A percentile compares a stretch with the other conserved stretches of the same genome.
These are phyloP conservation scores for Oryza rufipogon DNA, from an alignment of 176 grass and related monocot genomes.

Conservation along the genomic window DNA sequence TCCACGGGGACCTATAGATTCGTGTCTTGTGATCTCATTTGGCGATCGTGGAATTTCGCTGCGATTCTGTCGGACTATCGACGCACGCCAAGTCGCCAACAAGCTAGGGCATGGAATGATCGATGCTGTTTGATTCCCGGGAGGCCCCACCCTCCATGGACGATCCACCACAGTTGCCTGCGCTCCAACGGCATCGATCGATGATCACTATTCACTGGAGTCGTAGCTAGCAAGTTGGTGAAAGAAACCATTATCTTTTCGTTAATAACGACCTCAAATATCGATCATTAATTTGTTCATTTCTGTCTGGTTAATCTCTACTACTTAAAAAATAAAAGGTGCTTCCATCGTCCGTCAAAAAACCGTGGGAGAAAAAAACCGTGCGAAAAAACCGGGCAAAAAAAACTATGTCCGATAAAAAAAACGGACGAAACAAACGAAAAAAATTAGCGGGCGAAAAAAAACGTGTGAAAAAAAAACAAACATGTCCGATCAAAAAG, in stretches of 20 bases:
- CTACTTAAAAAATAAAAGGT: too few species aligned
- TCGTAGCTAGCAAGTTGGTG: not conserved
- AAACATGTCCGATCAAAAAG: too few species aligned
- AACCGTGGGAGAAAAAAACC: too few species aligned
- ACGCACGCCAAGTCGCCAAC: not conserved
- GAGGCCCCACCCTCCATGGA: constrained; percentile 14
- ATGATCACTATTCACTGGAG: not conserved
- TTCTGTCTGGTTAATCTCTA: not conserved
- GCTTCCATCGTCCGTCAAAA: too few species aligned
- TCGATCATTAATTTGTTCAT: not conserved
- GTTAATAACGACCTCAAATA: not conserved
- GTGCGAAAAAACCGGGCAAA: too few species aligned
- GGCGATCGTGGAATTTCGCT: not conserved
- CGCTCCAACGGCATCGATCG: constrained; percentile 20
- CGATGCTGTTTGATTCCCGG: not conserved
- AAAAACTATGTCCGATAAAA: too few species aligned
- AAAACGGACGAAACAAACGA: too few species aligned
- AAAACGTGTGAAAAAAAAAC: too few species aligned
- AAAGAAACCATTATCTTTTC: not conserved
- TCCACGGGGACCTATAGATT: not conserved
- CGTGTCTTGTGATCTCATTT: constrained; percentile 1
- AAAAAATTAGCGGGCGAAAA: too few species aligned
- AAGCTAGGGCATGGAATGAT: not conserved
- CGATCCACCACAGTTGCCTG: constrained; percentile 5
- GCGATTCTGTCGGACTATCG: not conserved